Conservation (phyloP, 2,329 filamentous ascomycete genomes). For the Phialophora chinensis region DNA sequence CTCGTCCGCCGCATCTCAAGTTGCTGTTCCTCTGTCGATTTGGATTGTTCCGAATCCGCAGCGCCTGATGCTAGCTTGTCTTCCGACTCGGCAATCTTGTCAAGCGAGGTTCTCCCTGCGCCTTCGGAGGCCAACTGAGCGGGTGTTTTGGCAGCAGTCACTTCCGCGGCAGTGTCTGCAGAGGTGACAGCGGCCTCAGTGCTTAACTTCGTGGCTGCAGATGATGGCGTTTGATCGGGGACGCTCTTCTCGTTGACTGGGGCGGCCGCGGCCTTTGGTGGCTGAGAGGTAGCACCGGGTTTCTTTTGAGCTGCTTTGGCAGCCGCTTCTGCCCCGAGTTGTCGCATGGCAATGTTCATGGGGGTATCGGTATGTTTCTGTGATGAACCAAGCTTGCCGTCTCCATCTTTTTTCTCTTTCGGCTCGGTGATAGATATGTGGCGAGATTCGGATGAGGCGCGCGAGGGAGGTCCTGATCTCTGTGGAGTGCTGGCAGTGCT, state of each 20-base stretch:
- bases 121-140: conserved; percentile 36
- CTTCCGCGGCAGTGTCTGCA: conserved; percentile 27
- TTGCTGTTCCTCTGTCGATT: conserved; percentile 34
- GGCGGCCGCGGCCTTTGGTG: conserved; percentile 27
- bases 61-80: conserved; percentile 31
- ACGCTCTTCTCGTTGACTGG: conserved; percentile 25
- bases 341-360: conserved; percentile 50
- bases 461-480: conserved; percentile 49
- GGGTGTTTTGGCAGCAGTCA: conserved; percentile 37
- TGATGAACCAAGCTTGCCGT: conserved; percentile 19
- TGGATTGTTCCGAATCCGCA: conserved; percentile 21
- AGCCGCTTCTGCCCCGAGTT: conserved; percentile 49
- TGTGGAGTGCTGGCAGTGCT: conserved; percentile 46
- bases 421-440: conserved; percentile 38
- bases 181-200: conserved; percentile 32
- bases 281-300: conserved; percentile 18
- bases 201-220: conserved; percentile 27
- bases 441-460: conserved; percentile 40
- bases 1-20: conserved; percentile 31
- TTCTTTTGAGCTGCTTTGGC: conserved; percentile 43
- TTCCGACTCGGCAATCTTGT: conserved; percentile 34
- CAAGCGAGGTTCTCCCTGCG: conserved; percentile 37
- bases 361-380: conserved; percentile 41
- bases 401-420: conserved; percentile 26
- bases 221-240: conserved; percentile 24